phyloP scores from a whole-genome alignment of 2,329 filamentous ascomycete genomes.

The Claviceps sp. region DNA sequence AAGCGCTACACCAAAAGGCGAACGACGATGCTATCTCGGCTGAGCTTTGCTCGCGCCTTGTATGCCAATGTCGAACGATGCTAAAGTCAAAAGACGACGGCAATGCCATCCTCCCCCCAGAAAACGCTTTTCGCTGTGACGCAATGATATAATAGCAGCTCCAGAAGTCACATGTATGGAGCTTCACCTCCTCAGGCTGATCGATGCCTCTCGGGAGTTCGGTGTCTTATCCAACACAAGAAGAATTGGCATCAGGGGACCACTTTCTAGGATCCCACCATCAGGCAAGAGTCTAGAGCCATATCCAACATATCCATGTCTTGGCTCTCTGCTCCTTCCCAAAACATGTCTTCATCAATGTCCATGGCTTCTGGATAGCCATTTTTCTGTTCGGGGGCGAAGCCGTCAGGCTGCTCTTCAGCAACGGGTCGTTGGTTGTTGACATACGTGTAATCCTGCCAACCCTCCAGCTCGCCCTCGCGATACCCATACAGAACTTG shows the following conservation, averaged over 20 bases:
- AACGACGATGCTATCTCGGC: not conserved
- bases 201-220: not conserved
- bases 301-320: conserved; percentile 41
- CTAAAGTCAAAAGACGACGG: conserved; percentile 1
- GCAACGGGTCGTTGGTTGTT: conserved; percentile 21
- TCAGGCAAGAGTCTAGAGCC: conserved; percentile 43
- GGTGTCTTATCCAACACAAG: not conserved
- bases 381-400: conserved; percentile 28
- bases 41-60: not conserved
- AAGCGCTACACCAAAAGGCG: not conserved
- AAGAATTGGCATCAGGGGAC: not conserved
- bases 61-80: conserved; percentile 3
- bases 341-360: conserved; percentile 42
- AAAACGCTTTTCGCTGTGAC: not conserved
- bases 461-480: conserved; percentile 62
- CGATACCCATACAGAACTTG: conserved; percentile 57
- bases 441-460: conserved; percentile 45
- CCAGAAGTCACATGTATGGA: not conserved
- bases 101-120: not conserved
- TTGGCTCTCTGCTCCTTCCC: conserved; percentile 44
- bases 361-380: conserved; percentile 46
- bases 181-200: not conserved
- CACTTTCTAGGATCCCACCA: conserved; percentile 25
- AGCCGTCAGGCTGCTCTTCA: conserved; percentile 15
- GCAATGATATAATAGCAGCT: not conserved